A percentile compares a stretch with the other conserved stretches of the same genome.
Evolutionary conservation across 305 asterid species (phyloP).

Genomic region (Solanum aculeatissimum): DNA sequence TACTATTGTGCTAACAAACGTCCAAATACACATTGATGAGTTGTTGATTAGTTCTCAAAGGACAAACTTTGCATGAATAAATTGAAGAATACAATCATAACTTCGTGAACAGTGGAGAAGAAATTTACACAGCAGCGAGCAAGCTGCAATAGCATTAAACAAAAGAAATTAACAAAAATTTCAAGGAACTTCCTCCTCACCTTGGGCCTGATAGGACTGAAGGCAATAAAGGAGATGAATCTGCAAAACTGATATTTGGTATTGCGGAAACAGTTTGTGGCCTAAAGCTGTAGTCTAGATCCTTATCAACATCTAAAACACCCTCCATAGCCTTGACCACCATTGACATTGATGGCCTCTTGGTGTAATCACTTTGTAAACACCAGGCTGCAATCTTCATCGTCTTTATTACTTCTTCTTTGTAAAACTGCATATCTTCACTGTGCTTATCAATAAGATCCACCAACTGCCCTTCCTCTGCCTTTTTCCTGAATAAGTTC

Average conservation of each 20-base stretch:
- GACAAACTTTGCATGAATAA: background rate
- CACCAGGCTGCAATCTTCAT: slow-evolving; percentile 14
- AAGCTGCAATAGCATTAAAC: background rate
- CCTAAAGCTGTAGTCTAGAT: background rate
- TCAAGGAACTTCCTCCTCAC: background rate
- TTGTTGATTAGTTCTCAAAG: background rate
- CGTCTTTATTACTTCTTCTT: background rate
- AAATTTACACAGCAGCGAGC: background rate
- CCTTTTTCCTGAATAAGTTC: slow-evolving; percentile 13
- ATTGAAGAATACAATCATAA: background rate
- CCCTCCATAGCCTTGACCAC: slow-evolving; percentile 12
- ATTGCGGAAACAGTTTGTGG: background rate
- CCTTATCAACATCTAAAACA: slow-evolving; percentile 2
- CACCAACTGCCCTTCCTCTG: slow-evolving; percentile 5
- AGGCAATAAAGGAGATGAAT: slow-evolving; percentile 16
- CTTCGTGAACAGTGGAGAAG: background rate
- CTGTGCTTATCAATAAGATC: slow-evolving; percentile 14
- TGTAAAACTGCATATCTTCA: slow-evolving; percentile 1
- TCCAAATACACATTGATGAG: background rate
- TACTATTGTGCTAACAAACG: background rate
- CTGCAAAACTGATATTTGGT: background rate
- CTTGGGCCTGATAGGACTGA: slow-evolving; percentile 29
- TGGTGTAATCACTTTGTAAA: slow-evolving; percentile 2
- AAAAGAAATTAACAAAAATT: background rate
- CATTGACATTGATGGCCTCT: slow-evolving; percentile 14